These are phyloP conservation scores for Inga oerstediana DNA, from an alignment of 306 rosid species.

Conservation along the genomic window DNA sequence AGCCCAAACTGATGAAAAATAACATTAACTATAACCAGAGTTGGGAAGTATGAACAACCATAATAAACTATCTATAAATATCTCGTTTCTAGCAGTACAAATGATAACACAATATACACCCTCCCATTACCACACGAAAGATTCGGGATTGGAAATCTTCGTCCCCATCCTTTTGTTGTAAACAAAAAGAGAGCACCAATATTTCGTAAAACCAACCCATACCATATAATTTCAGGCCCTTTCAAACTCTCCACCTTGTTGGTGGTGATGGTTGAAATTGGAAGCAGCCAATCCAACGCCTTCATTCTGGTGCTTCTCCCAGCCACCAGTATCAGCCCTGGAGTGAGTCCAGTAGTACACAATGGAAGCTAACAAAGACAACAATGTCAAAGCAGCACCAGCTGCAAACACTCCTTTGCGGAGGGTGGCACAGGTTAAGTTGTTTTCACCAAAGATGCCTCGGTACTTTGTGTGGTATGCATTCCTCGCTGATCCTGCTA, in stretches of 20 bases:
- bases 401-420: conserved; percentile 98
- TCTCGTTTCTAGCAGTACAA: conserved; percentile 18
- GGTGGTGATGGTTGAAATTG: conserved; percentile 50
- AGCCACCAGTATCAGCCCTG: conserved; percentile 91
- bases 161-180: conserved; percentile 21
- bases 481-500: conserved; percentile 95
- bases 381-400: conserved; percentile 79
- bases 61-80: conserved; percentile 14
- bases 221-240: conserved; percentile 44
- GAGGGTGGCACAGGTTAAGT: conserved; percentile 80
- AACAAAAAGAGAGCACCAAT: conserved; percentile 32
- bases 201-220: conserved; percentile 35
- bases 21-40: conserved; percentile 15
- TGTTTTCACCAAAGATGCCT: conserved; percentile 29
- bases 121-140: conserved; percentile 22
- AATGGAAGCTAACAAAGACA: conserved; percentile 69
- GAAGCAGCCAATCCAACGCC: conserved; percentile 66
- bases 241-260: conserved; percentile 48
- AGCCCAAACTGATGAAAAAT: neutral
- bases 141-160: conserved; percentile 24
- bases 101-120: conserved; percentile 31
- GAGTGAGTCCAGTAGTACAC: conserved; percentile 84
- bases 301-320: conserved; percentile 87
- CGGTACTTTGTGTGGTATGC: conserved; percentile 93
- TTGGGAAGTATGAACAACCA: conserved; percentile 26